A percentile compares a stretch with the other conserved stretches of the same genome.
Evolutionary conservation across 106 monocot species (phyloP).

Genomic region (Iris macrosiphon): DNA sequence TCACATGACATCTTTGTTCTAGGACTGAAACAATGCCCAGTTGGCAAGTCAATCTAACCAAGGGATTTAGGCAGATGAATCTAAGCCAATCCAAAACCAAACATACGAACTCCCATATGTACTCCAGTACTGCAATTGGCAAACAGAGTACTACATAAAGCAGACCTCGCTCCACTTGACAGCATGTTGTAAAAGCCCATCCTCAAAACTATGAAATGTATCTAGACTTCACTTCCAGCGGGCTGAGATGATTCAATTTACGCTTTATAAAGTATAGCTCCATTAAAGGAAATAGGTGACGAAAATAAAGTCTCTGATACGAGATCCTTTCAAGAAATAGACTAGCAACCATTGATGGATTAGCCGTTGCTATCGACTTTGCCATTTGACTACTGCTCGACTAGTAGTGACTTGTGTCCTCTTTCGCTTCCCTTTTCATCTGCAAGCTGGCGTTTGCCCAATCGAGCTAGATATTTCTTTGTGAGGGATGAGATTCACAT

Average conservation of each 20-base stretch:
- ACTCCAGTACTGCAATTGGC: too few relatives aligned
- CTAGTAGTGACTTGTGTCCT: background rate
- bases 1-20: too few relatives aligned
- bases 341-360: too few relatives aligned
- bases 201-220: background rate
- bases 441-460: slow-evolving; percentile 1
- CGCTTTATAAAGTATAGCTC: background rate
- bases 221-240: background rate
- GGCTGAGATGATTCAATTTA: background rate
- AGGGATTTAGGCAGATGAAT: background rate
- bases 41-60: too few relatives aligned
- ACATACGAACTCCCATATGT: too few relatives aligned
- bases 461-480: background rate
- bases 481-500: background rate
- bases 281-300: too few relatives aligned
- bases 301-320: too few relatives aligned
- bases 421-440: background rate
- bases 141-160: too few relatives aligned
- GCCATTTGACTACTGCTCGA: too few relatives aligned
- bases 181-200: slow-evolving; percentile 5
- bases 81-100: background rate
- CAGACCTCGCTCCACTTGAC: too few relatives aligned
- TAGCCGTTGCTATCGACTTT: too few relatives aligned
- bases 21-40: background rate
- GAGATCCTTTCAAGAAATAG: too few relatives aligned